Evolutionary conservation across 345 rosid genomes (phyloP).

Genomic region (Trapa incisa): DNA sequence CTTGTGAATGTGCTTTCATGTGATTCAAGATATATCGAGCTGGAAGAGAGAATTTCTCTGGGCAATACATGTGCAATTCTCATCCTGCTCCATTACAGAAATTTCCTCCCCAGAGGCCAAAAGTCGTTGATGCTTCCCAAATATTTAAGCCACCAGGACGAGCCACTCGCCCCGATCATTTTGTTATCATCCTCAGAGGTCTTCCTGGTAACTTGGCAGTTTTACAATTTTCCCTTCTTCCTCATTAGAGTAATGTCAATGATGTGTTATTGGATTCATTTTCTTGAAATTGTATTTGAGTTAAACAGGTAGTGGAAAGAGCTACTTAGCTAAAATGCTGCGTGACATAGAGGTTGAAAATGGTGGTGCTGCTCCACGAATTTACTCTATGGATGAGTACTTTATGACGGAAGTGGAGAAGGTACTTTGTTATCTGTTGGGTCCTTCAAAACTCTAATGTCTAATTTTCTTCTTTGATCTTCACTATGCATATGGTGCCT

Average conservation of each 20-base stretch:
- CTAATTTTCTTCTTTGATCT: background rate
- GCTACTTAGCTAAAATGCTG: slow-evolving; percentile 82
- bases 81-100: slow-evolving; percentile 22
- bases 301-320: slow-evolving; percentile 78
- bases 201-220: slow-evolving; percentile 49
- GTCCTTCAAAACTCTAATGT: background rate
- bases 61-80: slow-evolving; percentile 18
- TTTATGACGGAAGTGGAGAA: slow-evolving; percentile 97
- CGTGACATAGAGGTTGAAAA: slow-evolving; percentile 84
- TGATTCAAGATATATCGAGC: slow-evolving; percentile 19
- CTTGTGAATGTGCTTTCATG: slow-evolving; percentile 3
- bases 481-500: background rate
- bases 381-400: slow-evolving; percentile 95
- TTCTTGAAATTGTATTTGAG: slow-evolving; percentile 2
- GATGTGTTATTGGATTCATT: background rate
- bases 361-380: slow-evolving; percentile 82
- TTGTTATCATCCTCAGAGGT: slow-evolving; percentile 83
- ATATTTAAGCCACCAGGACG: slow-evolving; percentile 63
- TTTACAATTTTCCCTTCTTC: slow-evolving; percentile 1
- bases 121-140: slow-evolving; percentile 49
- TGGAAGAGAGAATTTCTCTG: slow-evolving; percentile 19
- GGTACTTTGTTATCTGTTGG: slow-evolving; percentile 25
- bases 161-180: slow-evolving; percentile 61
- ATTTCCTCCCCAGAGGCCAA: slow-evolving; percentile 35
- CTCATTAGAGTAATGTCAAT: background rate